Evolutionary conservation across 306 rosid genomes (phyloP).

Genomic region (Hippophae gyantsensis): DNA sequence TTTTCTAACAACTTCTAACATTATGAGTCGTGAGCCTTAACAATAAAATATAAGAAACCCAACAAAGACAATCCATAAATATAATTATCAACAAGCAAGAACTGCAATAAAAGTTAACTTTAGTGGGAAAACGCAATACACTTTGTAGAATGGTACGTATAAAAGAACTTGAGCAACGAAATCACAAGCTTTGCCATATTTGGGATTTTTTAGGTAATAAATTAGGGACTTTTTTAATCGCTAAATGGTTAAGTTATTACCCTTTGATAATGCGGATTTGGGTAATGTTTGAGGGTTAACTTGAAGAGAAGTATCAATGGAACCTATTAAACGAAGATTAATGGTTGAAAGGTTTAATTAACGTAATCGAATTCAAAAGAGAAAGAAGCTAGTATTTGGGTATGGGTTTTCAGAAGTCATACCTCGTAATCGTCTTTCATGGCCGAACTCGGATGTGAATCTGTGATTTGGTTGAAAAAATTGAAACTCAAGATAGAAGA

Average conservation of each 20-base stretch:
- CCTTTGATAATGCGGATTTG: neutral
- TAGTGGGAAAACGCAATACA: no score
- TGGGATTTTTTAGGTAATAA: no score
- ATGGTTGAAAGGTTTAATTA: neutral
- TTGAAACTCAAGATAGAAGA: no score
- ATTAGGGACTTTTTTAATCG: no score
- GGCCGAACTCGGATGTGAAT: no score
- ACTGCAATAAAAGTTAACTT: neutral
- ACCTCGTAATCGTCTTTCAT: conserved; percentile 50
- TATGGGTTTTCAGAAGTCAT: neutral
- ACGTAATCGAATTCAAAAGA: neutral
- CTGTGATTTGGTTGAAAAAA: no score
- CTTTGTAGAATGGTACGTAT: no score
- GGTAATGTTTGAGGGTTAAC: neutral
- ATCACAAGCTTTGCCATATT: no score
- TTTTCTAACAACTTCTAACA: no score
- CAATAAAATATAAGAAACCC: neutral
- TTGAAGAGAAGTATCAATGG: neutral
- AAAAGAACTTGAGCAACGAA: no score
- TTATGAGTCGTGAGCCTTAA: neutral
- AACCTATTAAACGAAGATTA: neutral
- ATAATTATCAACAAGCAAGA: neutral
- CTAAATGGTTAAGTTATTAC: no score
- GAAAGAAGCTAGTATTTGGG: no score
- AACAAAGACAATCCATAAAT: neutral